Evolutionary conservation across 352 stramenopile genomes (phyloP).

Genomic region (Phytopythium litorale): DNA sequence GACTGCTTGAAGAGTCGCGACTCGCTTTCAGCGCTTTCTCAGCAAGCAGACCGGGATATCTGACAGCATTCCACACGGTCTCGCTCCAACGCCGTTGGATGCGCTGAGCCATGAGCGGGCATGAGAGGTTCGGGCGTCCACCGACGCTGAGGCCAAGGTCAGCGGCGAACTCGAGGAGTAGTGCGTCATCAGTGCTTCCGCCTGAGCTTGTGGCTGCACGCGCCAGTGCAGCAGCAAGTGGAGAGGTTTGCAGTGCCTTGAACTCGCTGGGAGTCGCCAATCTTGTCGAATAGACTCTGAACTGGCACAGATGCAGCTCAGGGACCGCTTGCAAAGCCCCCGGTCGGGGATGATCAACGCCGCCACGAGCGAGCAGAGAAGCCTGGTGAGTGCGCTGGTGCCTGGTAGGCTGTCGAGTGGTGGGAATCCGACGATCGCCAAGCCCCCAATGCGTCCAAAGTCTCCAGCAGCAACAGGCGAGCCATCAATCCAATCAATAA

Average conservation of each 20-base stretch:
- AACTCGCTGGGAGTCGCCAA: neutral
- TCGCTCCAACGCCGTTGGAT: neutral
- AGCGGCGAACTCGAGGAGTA: slow-evolving; percentile 13
- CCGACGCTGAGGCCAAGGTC: slow-evolving; percentile 51
- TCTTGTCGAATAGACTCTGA: neutral
- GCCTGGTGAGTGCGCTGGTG: neutral
- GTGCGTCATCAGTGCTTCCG: neutral
- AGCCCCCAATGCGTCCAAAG: slow-evolving; percentile 38
- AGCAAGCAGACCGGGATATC: neutral
- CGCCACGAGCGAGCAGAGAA: neutral
- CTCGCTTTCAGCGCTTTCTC: neutral
- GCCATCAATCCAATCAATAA: neutral
- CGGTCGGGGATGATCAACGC: slow-evolving; percentile 17
- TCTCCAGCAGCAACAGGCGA: slow-evolving; percentile 19
- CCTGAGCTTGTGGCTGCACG: neutral
- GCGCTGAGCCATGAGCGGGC: slow-evolving; percentile 26
- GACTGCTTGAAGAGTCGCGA: slow-evolving; percentile 1
- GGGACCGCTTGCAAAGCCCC: slow-evolving; percentile 39
- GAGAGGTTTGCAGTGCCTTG: neutral
- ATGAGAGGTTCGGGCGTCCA: slow-evolving; percentile 44
- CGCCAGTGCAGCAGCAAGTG: neutral
- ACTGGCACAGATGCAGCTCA: slow-evolving; percentile 29
- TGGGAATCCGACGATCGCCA: slow-evolving; percentile 1
- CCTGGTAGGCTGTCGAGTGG: neutral
- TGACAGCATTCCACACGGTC: neutral